phyloP scores from a whole-genome alignment of 768 basidiomycete species.

The Boletus rex-veris region DNA sequence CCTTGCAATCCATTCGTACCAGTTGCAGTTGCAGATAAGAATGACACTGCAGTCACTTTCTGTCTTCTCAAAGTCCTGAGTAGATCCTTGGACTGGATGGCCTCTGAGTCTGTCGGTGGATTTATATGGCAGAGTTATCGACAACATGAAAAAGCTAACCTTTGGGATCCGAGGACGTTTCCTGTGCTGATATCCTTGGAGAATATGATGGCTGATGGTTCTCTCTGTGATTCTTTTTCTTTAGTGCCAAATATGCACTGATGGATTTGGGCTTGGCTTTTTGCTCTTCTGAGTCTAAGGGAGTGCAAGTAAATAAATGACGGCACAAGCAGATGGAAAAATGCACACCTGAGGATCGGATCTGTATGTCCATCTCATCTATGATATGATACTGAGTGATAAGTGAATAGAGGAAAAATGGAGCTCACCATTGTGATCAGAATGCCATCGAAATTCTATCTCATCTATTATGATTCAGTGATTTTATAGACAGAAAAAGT shows the following conservation, averaged over 20 bases:
- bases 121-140: too few relatives aligned
- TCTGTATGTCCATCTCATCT: too few relatives aligned
- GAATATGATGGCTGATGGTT: neutral
- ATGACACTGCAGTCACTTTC: neutral
- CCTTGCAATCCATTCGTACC: accelerated
- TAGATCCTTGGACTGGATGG: neutral
- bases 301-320: neutral
- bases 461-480: too few relatives aligned
- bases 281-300: too few relatives aligned
- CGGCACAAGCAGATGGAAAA: neutral
- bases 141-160: neutral
- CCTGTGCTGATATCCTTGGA: too few relatives aligned
- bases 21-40: neutral
- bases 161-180: neutral
- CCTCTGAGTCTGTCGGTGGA: too few relatives aligned
- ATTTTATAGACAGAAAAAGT: neutral
- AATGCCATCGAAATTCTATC: neutral
- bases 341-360: too few relatives aligned
- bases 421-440: neutral
- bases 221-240: neutral
- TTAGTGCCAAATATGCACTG: neutral
- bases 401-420: too few relatives aligned
- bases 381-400: too few relatives aligned
- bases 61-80: neutral
- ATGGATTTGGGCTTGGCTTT: neutral